These are phyloP conservation scores for Chionographis japonica DNA, from an alignment of 106 monocot species.

Conservation along the genomic window DNA sequence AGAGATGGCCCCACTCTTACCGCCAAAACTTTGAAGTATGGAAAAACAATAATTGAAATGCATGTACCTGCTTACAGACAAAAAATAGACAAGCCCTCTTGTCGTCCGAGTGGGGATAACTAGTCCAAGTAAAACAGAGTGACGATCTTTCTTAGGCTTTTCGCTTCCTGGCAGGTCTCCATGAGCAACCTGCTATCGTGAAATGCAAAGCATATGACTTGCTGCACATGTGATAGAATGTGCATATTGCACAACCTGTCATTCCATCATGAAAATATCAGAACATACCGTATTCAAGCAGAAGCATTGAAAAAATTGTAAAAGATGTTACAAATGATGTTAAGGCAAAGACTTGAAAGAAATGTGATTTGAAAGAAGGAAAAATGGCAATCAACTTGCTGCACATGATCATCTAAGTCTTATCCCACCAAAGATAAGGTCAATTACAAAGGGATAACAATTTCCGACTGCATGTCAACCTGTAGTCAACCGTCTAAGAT, in stretches of 20 bases:
- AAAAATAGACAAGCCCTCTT: no score
- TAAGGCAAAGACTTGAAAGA: not conserved
- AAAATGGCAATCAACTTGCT: no score
- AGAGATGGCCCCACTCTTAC: no score
- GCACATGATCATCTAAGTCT: no score
- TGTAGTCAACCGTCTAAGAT: no score
- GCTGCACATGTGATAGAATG: conserved; percentile 95
- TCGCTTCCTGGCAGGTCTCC: conserved; percentile 98
- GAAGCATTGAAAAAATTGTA: not conserved
- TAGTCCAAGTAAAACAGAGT: conserved; percentile 99
- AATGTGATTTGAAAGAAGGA: no score
- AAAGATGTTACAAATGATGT: not conserved
- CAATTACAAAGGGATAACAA: no score
- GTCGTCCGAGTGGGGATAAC: not conserved
- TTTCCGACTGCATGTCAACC: no score
- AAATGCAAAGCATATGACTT: conserved; percentile 97
- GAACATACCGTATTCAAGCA: not conserved
- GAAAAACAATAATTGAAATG: no score
- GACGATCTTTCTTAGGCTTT: conserved; percentile 90
- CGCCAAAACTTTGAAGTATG: no score
- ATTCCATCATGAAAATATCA: conserved; percentile 1
- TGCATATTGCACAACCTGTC: conserved; percentile 93
- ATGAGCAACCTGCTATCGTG: conserved; percentile 94
- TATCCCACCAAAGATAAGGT: no score
- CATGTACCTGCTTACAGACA: no score